Conservation (phyloP, 169 alveolate species). For the Cryptosporidium sp. region DNA sequence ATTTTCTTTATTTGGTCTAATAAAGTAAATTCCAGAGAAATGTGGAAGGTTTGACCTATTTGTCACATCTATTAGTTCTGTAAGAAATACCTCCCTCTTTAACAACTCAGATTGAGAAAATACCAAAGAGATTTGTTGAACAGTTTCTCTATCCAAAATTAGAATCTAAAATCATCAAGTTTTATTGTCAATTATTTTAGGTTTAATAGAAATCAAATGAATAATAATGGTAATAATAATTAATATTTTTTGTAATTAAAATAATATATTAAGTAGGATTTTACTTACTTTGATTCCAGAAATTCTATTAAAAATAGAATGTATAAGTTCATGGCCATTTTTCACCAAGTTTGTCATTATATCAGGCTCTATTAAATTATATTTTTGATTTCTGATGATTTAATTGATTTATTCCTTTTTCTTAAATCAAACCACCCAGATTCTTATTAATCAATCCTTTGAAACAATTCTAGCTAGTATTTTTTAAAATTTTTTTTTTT, state of each 20-base stretch:
- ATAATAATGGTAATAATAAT: no score
- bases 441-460: no score
- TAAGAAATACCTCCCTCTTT: conserved; percentile 91
- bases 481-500: no score
- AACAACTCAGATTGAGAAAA: conserved; percentile 90
- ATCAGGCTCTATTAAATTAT: not conserved
- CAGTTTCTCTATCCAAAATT: conserved; percentile 92
- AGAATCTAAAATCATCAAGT: conserved; percentile 84
- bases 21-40: conserved; percentile 89
- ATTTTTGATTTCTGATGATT: not conserved
- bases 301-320: conserved; percentile 49
- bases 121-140: conserved; percentile 90
- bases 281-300: conserved; percentile 67
- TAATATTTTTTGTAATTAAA: not conserved
- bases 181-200: not conserved
- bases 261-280: not conserved
- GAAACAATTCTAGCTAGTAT: not conserved
- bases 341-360: conserved; percentile 28
- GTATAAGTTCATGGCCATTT: conserved; percentile 12
- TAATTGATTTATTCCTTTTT: no score
- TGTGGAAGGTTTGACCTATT: conserved; percentile 87
- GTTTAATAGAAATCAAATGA: not conserved
- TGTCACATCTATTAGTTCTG: conserved; percentile 90
- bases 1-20: conserved; percentile 91
- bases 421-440: no score